phyloP scores from a whole-genome alignment of 805 yeast genomes.

The Babjeviella inositovora region DNA sequence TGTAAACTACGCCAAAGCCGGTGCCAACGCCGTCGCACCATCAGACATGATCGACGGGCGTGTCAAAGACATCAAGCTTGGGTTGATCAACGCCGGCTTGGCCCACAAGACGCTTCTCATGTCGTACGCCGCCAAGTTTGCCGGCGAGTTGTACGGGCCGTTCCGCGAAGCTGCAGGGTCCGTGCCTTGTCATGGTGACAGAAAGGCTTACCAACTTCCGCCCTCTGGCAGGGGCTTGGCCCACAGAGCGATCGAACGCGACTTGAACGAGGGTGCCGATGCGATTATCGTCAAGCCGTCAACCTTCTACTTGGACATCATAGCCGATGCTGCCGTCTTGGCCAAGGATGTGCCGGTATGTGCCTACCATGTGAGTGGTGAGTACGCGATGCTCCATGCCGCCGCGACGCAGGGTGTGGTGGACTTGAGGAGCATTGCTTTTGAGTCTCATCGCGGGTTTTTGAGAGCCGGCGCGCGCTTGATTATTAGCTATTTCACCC shows the following conservation, averaged over 20 bases:
- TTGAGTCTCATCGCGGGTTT: constrained; percentile 83
- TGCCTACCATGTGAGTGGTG: constrained; percentile 95
- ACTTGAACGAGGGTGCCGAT: constrained; percentile 86
- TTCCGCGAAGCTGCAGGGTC: constrained; percentile 97
- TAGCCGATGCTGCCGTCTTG: constrained; percentile 73
- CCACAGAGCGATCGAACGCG: constrained; percentile 77
- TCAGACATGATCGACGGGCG: constrained; percentile 98
- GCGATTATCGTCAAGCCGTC: constrained; percentile 94
- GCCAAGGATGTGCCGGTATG: constrained; percentile 80
- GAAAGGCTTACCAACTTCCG: constrained; percentile 88
- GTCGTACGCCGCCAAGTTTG: constrained; percentile 90
- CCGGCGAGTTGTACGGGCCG: constrained; percentile 88
- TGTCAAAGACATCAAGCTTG: constrained; percentile 72
- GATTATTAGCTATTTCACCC: constrained; percentile 85
- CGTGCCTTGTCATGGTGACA: constrained; percentile 77
- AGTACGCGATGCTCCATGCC: constrained; percentile 94
- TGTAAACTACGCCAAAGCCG: constrained; percentile 88
- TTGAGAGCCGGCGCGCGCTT: constrained; percentile 92
- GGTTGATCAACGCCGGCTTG: constrained; percentile 62
- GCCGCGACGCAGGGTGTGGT: constrained; percentile 93
- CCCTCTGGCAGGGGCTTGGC: constrained; percentile 89
- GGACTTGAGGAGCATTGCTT: constrained; percentile 67
- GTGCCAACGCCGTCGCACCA: constrained; percentile 93
- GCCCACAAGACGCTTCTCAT: constrained; percentile 83
- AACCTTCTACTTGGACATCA: constrained; percentile 84